A percentile compares a stretch with the other conserved stretches of the same genome.
Conservation (phyloP, 345 rosid species). For the Boechera divaricarpa region DNA sequence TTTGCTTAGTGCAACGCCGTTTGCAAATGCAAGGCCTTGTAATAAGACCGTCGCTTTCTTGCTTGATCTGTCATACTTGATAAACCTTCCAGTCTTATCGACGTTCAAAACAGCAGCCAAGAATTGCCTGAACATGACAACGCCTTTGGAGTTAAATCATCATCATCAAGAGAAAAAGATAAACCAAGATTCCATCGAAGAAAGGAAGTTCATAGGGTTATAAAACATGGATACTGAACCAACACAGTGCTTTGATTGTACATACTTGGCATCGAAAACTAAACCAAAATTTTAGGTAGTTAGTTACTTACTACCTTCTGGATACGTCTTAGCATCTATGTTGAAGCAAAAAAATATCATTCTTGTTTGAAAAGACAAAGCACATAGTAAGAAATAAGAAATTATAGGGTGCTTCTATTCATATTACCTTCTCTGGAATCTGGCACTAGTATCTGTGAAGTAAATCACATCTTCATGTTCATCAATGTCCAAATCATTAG, state of each 20-base stretch:
- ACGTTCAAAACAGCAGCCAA: slow-evolving; percentile 51
- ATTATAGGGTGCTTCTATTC: neutral
- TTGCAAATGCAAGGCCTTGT: slow-evolving; percentile 67
- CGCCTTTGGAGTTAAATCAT: neutral
- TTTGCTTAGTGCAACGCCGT: slow-evolving; percentile 75
- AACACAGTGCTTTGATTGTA: neutral
- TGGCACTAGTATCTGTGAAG: slow-evolving; percentile 73
- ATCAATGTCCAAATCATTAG: slow-evolving; percentile 77
- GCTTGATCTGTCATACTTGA: slow-evolving; percentile 63
- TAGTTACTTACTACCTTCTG: neutral
- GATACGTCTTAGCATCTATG: too few relatives aligned
- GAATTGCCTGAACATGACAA: slow-evolving; percentile 57
- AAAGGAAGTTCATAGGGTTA: neutral
- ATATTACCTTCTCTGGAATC: slow-evolving; percentile 67
- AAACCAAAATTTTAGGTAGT: neutral
- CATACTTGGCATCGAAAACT: too few relatives aligned
- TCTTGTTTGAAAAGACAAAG: neutral
- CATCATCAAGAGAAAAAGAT: neutral
- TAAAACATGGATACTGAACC: neutral
- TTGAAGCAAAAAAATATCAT: neutral
- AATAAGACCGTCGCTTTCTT: slow-evolving; percentile 60
- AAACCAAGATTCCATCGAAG: neutral
- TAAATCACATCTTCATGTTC: slow-evolving; percentile 60
- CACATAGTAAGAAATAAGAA: neutral
- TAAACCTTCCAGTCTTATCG: slow-evolving; percentile 68